Base-by-base conservation (phyloP, 2,329 filamentous ascomycete genomes). In the Cladosporium sp. region DNA sequence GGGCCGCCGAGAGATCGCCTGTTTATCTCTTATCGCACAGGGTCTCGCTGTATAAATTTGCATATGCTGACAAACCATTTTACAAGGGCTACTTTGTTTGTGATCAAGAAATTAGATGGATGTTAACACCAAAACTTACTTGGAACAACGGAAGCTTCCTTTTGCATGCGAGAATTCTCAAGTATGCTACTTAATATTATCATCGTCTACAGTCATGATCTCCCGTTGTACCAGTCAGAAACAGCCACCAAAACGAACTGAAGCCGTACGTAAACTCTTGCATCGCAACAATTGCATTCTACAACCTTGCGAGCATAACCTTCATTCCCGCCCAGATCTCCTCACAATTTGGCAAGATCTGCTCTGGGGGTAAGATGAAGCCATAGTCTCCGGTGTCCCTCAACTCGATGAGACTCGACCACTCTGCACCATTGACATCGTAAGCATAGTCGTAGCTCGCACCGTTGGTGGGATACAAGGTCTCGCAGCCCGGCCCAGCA, bases 401-500 rank as follows among this genome's bases (percentile, higher is more conserved):
- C 36, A 63, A 14, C 49, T 67, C 64, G 34, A 58, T 58, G 16
- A 53, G 48, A 16, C 62, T 54, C 48, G 58, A 23, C 59, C 59
- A 67, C 30, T 67, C 59, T 28, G 66, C 64, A 13, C 64, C 64
- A 8, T 48, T 53, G 14, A 64, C 30, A 46, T 66, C 66, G 53
- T 67, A 63, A 5, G 60, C 66, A 54, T 67, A 67, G 46, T 67
- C 66, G 39, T 58, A 60, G 56, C 66, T 67, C 10, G 58, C 60
- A 21, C 60, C 60, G 8, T 63, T 63, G 32, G 60, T 63, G 8
- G 60, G 48, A 26, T 63, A 63, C 14, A 63, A 26, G 11, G 60
- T 63, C 60, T 63, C 48, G 16, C 60, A 89, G 68, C 87, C 83
- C 0, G 81, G 80, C 0, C 82, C 83, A 23, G 72, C 66, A 51